Base-by-base conservation (phyloP, 108 stramenopile genomes). In the Skeletonema grethae region DNA sequence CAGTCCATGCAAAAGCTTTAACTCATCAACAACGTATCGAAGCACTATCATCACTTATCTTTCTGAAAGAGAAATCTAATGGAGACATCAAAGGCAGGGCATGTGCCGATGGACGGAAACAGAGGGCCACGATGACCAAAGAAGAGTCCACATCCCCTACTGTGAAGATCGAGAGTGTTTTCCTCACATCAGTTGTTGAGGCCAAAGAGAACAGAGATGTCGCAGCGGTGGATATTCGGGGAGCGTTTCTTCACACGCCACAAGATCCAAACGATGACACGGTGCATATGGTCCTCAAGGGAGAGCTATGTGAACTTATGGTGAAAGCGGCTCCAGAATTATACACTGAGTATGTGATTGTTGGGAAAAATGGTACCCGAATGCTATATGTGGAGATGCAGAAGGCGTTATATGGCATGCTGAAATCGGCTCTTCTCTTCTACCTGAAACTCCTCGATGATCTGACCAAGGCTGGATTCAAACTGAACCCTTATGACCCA, bases 191-290 rank as follows among this genome's bases (percentile, higher is more conserved):
- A 25, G 71, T 43, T 0, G 61, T 77, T 0, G 68, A 79, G 0
- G 85, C 81, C 1, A 57, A 79, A 34, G 82, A 88, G 59, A 55
- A 46, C 2, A 22, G 87, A 5, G 66, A 82, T 30, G 70, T 79
- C 0, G 80, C 67, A 3, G 64, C 59, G 0, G 11, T 45, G 0
- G 83, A 88, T 39, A 13, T 85, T 11, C 73, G 75, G 0, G 73
- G 73, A 1, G 73, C 65, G 0, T 74, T 67, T 48, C 65, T 74
- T 3, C 32, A 34, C 32, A 34, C 32, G 7, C 32, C 32, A 5
- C 65, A 67, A 15, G 39, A 65, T 1, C 12, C 11, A 2, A 60
- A 12, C 4, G 66, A 74, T 58, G 73, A 74, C 5, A 29, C 66
- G 0, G 32, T 74, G 1, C 38, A 39, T 1, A 39, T 39, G 38